These are phyloP conservation scores for Pythium folliculosum DNA, from an alignment of 352 stramenopile genomes.

Conservation along the genomic window DNA sequence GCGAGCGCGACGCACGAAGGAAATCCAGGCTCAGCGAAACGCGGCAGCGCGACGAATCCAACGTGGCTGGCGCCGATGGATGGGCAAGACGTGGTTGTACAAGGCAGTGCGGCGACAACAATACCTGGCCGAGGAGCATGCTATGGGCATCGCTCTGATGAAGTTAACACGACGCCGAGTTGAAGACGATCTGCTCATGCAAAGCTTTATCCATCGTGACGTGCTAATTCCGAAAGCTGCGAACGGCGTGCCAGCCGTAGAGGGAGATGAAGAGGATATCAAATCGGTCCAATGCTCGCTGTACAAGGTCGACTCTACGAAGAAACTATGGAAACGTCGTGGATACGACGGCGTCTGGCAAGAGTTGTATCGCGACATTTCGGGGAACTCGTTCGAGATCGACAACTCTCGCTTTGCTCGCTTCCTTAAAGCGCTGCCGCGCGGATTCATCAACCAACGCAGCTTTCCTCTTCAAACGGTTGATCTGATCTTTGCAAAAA, in stretches of 20 bases:
- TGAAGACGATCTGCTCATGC: slow-evolving; percentile 61
- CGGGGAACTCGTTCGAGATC: slow-evolving; percentile 51
- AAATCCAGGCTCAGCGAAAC: slow-evolving; percentile 29
- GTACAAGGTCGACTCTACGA: slow-evolving; percentile 39
- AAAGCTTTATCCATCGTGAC: slow-evolving; percentile 56
- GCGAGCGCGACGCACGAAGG: slow-evolving; percentile 34
- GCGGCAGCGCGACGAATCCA: slow-evolving; percentile 45
- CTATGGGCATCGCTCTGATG: slow-evolving; percentile 52
- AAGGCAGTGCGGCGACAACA: slow-evolving; percentile 46
- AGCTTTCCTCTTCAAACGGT: slow-evolving; percentile 56
- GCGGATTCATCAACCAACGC: slow-evolving; percentile 59
- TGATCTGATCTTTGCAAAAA: slow-evolving; percentile 71
- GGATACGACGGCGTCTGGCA: slow-evolving; percentile 75
- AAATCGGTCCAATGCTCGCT: slow-evolving; percentile 42
- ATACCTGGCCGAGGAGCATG: slow-evolving; percentile 50
- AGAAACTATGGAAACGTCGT: slow-evolving; percentile 45
- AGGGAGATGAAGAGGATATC: slow-evolving; percentile 17
- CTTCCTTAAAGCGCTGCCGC: slow-evolving; percentile 63
- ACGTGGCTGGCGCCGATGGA: slow-evolving; percentile 34
- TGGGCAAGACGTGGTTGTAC: slow-evolving; percentile 44
- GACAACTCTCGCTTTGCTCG: slow-evolving; percentile 66
- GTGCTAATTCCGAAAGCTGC: slow-evolving; percentile 22
- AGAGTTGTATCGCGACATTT: slow-evolving; percentile 54
- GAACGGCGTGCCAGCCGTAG: slow-evolving; percentile 7
- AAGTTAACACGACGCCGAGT: slow-evolving; percentile 44